Percentiles rank a stretch among this genome's conserved stretches.
Conservation (phyloP, 208 protist genomes). For the Crithidia acanthocephali region DNA sequence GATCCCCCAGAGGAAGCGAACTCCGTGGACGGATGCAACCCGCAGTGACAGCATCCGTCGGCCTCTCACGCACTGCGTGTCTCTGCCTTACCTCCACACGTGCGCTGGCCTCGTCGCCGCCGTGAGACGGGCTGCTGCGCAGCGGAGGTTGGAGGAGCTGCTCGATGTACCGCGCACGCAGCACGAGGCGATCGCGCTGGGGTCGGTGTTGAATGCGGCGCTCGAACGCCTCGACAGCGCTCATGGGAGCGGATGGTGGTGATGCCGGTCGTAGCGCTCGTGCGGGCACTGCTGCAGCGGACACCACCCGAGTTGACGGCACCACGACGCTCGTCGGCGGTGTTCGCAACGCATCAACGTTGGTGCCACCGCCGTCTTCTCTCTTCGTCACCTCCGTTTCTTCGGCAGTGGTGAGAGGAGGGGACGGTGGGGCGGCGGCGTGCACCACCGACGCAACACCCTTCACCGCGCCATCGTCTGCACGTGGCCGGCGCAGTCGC, state of each 20-base stretch:
- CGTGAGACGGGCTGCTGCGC: background rate
- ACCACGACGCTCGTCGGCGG: background rate
- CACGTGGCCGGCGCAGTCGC: background rate
- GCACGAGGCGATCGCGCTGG: background rate
- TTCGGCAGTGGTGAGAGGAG: no score
- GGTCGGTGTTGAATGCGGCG: constrained; percentile 14
- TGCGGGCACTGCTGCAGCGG: background rate
- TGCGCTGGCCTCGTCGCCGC: background rate
- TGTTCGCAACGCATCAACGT: no score
- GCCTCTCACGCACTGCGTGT: background rate
- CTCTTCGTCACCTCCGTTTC: no score
- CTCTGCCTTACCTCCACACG: background rate
- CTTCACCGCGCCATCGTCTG: background rate
- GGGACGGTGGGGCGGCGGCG: background rate
- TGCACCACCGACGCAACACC: background rate
- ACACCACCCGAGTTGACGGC: background rate
- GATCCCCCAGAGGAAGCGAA: background rate
- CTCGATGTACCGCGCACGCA: constrained; percentile 18
- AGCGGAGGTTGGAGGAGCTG: constrained; percentile 14
- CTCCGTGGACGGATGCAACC: background rate
- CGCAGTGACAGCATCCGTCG: background rate
- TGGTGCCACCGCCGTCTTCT: no score
- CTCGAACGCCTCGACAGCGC: constrained; percentile 3
- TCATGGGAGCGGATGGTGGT: background rate
- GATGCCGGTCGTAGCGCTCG: background rate